These are phyloP conservation scores for Fusarium subglutinans DNA, from an alignment of 2,329 filamentous ascomycete genomes.

Conservation along the genomic window DNA sequence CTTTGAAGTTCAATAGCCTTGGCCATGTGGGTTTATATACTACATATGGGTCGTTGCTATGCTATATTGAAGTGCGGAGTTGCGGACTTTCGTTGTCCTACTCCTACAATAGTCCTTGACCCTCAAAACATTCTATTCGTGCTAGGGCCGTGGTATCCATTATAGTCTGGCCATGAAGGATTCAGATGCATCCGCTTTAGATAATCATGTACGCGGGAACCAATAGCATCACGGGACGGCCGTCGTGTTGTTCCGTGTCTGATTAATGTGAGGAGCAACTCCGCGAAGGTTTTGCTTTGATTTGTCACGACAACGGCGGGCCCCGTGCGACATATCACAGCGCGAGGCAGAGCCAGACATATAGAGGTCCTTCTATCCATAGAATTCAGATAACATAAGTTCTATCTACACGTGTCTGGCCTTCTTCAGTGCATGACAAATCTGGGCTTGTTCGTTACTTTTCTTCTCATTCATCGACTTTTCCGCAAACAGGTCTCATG, in stretches of 20 bases:
- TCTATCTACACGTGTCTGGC: background rate
- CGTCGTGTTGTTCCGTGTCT: background rate
- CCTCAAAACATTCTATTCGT: background rate
- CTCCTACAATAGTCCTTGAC: background rate
- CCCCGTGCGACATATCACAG: background rate
- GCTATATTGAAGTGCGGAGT: background rate
- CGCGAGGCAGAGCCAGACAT: too few relatives aligned
- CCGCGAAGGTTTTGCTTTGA: background rate
- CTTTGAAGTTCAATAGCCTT: fast-evolving
- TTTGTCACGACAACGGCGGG: background rate
- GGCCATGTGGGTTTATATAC: background rate
- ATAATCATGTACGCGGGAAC: background rate
- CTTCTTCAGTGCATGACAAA: background rate
- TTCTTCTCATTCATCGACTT: background rate
- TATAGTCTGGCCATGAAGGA: background rate
- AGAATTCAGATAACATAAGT: background rate
- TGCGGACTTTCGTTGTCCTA: background rate
- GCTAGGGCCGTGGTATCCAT: background rate
- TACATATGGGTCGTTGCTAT: background rate
- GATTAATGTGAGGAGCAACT: background rate
- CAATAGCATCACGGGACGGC: background rate
- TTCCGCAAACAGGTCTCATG: background rate
- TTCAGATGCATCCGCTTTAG: background rate
- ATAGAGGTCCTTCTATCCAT: background rate
- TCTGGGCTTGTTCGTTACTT: background rate